Evolutionary conservation across 2,329 filamentous ascomycete species (phyloP).

Genomic region (Botrytis medusae): DNA sequence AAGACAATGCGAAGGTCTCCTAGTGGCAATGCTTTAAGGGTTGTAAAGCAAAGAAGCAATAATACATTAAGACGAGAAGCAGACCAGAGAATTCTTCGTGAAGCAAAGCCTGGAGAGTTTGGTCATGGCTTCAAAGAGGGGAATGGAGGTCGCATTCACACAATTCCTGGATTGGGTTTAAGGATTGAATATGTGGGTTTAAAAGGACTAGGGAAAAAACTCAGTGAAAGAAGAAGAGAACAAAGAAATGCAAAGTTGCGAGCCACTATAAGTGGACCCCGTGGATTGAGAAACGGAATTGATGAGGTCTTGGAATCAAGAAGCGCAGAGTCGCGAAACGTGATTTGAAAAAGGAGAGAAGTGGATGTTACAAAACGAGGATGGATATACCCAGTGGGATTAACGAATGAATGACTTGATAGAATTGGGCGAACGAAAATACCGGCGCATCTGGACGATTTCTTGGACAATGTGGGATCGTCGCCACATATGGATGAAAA

Average conservation of each 20-base stretch:
- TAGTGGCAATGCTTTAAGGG: slow-evolving; percentile 57
- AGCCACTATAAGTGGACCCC: slow-evolving; percentile 59
- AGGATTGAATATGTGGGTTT: slow-evolving; percentile 51
- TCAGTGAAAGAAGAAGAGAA: slow-evolving; percentile 59
- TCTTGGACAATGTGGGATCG: neutral
- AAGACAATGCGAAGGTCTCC: slow-evolving; percentile 59
- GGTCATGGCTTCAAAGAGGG: slow-evolving; percentile 37
- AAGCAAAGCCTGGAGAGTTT: slow-evolving; percentile 28
- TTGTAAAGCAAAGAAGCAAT: slow-evolving; percentile 54
- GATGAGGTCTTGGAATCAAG: slow-evolving; percentile 36
- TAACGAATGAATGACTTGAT: slow-evolving; percentile 10
- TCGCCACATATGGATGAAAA: neutral
- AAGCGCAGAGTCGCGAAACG: neutral
- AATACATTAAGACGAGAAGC: slow-evolving; percentile 32
- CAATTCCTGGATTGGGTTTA: slow-evolving; percentile 42
- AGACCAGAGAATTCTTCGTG: slow-evolving; percentile 25
- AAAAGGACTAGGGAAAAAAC: slow-evolving; percentile 52
- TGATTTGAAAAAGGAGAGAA: slow-evolving; percentile 1
- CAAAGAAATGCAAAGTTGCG: slow-evolving; percentile 59
- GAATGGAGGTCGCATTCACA: slow-evolving; percentile 35
- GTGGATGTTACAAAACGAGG: neutral
- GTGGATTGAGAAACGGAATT: slow-evolving; percentile 39
- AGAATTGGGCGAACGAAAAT: neutral
- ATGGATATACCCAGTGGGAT: slow-evolving; percentile 15
- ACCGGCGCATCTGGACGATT: neutral